A percentile compares a stretch with the other conserved stretches of the same genome.
Evolutionary conservation across 179 eudicot species (phyloP).

Genomic region (Spergularia azorica): DNA sequence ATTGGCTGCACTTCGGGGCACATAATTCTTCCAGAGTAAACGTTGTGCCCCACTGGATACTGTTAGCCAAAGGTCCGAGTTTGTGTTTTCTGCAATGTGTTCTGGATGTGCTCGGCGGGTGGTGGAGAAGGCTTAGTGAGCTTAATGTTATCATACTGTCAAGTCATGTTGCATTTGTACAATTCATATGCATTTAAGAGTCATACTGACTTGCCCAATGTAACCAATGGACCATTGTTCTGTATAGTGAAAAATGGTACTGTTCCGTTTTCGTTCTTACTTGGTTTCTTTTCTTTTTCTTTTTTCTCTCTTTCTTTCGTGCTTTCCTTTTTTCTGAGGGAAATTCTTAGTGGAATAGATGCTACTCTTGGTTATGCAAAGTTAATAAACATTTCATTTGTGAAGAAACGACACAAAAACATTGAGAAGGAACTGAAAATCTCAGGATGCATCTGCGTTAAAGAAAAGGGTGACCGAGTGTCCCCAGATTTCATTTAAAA

Average conservation of each 20-base stretch:
- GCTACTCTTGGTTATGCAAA: no score
- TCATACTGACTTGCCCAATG: conserved; percentile 10
- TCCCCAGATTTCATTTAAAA: neutral
- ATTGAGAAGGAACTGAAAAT: no score
- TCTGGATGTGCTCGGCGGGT: neutral
- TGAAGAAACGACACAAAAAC: no score
- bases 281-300: neutral
- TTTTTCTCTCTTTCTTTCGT: no score
- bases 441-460: neutral
- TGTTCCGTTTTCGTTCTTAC: neutral
- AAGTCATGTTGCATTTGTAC: conserved; percentile 21
- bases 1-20: conserved; percentile 83
- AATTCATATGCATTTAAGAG: conserved; percentile 23
- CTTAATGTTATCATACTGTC: conserved; percentile 6
- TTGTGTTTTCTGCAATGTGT: neutral
- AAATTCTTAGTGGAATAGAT: no score
- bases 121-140: conserved; percentile 1
- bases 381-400: no score
- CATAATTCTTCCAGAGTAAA: conserved; percentile 31
- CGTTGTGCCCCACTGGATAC: neutral
- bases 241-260: conserved; percentile 15
- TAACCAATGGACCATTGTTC: conserved; percentile 21
- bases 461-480: neutral
- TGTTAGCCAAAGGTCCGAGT: neutral
- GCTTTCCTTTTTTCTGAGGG: no score